Conservation (phyloP, 75 land plant species). For the Cryptomeria japonica region DNA sequence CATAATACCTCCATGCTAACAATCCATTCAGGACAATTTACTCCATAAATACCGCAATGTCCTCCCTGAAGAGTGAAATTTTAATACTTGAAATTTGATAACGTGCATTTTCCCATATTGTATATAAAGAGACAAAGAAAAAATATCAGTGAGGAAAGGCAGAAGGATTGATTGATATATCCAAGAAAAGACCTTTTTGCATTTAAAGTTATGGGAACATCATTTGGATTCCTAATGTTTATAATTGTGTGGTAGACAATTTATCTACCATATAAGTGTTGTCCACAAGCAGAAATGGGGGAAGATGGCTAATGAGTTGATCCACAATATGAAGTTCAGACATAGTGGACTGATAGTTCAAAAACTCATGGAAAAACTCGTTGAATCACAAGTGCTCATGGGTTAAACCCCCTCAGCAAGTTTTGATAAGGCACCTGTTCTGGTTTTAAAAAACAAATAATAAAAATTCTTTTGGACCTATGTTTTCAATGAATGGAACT, state of each 20-base stretch:
- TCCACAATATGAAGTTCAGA: not conserved
- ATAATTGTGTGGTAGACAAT: not conserved
- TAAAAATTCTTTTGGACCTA: too few relatives aligned
- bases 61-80: constrained; percentile 51
- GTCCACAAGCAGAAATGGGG: not conserved
- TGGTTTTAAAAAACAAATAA: too few relatives aligned
- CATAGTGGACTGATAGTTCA: not conserved
- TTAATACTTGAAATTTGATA: not conserved
- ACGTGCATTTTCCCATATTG: not conserved
- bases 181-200: not conserved
- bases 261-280: not conserved
- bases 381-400: too few relatives aligned
- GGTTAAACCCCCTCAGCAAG: too few relatives aligned
- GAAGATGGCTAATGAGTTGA: not conserved
- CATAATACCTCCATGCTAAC: constrained; percentile 86
- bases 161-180: not conserved
- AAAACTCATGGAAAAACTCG: too few relatives aligned
- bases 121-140: not conserved
- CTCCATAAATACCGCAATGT: constrained; percentile 95
- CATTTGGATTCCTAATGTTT: not conserved
- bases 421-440: too few relatives aligned
- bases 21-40: constrained; percentile 92
- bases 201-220: not conserved
- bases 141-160: not conserved
- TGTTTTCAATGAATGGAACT: too few relatives aligned